Conservation (phyloP, 75 land plant genomes). For the Cunninghamia lanceolata region DNA sequence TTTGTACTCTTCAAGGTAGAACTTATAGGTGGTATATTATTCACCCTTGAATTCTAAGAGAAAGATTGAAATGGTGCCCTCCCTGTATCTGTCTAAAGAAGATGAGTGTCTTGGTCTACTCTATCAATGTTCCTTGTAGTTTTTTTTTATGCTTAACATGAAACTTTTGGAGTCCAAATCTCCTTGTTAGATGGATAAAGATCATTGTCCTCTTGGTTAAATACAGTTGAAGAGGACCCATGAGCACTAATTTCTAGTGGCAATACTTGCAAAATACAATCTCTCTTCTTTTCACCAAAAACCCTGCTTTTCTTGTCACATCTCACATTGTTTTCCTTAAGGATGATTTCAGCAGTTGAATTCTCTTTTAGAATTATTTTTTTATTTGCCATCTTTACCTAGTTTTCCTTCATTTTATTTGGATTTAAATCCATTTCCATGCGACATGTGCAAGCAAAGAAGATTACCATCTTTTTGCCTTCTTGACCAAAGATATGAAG, state of each 20-base stretch:
- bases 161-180: slow-evolving; percentile 20
- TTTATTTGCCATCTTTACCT: neutral
- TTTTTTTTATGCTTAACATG: slow-evolving; percentile 3
- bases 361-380: neutral
- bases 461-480: neutral
- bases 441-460: neutral
- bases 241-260: neutral
- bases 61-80: slow-evolving; percentile 47
- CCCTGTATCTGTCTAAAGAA: slow-evolving; percentile 12
- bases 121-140: neutral
- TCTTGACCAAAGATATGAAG: neutral
- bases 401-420: neutral
- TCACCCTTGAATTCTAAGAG: neutral
- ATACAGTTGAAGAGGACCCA: slow-evolving; percentile 2
- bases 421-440: neutral
- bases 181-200: slow-evolving; percentile 31
- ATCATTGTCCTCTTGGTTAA: slow-evolving; percentile 1
- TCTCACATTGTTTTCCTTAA: neutral
- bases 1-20: neutral
- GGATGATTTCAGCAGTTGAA: neutral
- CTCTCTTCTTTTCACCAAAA: neutral
- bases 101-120: slow-evolving; percentile 7
- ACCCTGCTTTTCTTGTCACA: neutral
- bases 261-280: neutral
- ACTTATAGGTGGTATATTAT: neutral